Evolutionary conservation across 257 asterid genomes (phyloP), one percentile per base, ranked within the genome.

Genomic region (Solanum chiquidenum): DNA sequence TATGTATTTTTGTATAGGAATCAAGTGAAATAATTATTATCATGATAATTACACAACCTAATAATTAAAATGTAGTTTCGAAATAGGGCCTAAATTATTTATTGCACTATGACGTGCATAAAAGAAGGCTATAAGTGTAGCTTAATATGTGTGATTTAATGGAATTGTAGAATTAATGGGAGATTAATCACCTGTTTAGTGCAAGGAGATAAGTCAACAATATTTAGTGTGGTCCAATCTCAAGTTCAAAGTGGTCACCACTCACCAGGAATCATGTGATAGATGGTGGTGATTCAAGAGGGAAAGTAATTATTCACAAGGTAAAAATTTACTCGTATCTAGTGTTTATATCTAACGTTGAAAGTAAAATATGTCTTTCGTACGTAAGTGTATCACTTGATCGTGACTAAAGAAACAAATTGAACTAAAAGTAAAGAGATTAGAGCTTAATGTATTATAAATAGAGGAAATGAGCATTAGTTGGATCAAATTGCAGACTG

Each of bases 221-320:
- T 62, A 62, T 62, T 21, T 10, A 62, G 69, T 60, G 69, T 60
- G 31, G 85, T 86, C 90, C 60, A 40, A 40, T n/a, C 89, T 58
- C 55, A 83, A 27, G 37, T 64, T 87, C 86, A 42, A 77, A n/a
- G 6, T 42, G 38, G 37, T 25, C 55, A 77, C 14, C 92, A 86
- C 62, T 13, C 55, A 77, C 9, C 92, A 88, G 75, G 94, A 90
- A 91, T 88, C 94, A 91, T 93, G 93, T 93, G 94, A 91, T 83
- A 20, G 83, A 90, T 87, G 86, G 86, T 83, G 86, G 89, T 64
- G 72, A 75, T 31, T 34, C 66, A 38, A 42, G 6, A 6, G 23
- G 58, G 83, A 18, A 71, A 72, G 11, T 34, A 14, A 71, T 68
- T 27, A 68, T 27, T 68, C 74, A 2, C 10, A 0, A 6, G 2